Evolutionary conservation across 2,329 filamentous ascomycete species (phyloP).

Genomic region (Curvularia sp.): DNA sequence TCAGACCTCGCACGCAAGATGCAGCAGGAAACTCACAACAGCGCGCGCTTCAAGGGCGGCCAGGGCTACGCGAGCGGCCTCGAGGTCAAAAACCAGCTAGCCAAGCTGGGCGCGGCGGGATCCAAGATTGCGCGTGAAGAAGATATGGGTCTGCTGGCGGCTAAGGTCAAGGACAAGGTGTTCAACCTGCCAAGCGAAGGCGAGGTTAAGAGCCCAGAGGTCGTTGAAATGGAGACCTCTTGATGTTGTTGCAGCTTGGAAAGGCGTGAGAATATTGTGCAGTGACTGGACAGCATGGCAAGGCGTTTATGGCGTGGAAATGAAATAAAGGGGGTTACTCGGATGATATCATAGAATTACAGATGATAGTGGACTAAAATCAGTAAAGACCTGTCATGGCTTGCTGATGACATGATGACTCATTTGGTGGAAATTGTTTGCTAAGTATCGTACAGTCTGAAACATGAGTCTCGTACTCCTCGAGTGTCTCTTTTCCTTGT

Average conservation of each 20-base stretch:
- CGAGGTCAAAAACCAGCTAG: slow-evolving; percentile 54
- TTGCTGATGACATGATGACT: background rate
- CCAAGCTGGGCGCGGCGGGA: slow-evolving; percentile 68
- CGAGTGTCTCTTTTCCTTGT: no score
- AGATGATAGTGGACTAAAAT: background rate
- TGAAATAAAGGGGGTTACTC: background rate
- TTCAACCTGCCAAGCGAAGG: slow-evolving; percentile 52
- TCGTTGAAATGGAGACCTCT: slow-evolving; percentile 44
- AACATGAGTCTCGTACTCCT: no score
- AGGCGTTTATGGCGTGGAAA: slow-evolving; percentile 15
- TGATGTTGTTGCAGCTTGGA: background rate
- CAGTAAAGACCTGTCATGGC: background rate
- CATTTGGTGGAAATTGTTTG: no score
- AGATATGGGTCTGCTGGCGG: slow-evolving; percentile 67
- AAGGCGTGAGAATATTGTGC: background rate
- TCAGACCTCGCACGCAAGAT: slow-evolving; percentile 86
- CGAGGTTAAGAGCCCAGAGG: slow-evolving; percentile 28
- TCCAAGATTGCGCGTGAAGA: slow-evolving; percentile 69
- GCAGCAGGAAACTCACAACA: slow-evolving; percentile 64
- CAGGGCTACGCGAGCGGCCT: slow-evolving; percentile 10
- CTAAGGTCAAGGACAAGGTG: slow-evolving; percentile 68
- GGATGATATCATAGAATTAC: slow-evolving; percentile 8
- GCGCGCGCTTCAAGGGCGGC: slow-evolving; percentile 44
- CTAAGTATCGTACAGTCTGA: background rate
- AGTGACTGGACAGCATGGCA: slow-evolving; percentile 12